Conservation (phyloP, 1,284 basidiomycete genomes). For the Puccinia sorghi region DNA sequence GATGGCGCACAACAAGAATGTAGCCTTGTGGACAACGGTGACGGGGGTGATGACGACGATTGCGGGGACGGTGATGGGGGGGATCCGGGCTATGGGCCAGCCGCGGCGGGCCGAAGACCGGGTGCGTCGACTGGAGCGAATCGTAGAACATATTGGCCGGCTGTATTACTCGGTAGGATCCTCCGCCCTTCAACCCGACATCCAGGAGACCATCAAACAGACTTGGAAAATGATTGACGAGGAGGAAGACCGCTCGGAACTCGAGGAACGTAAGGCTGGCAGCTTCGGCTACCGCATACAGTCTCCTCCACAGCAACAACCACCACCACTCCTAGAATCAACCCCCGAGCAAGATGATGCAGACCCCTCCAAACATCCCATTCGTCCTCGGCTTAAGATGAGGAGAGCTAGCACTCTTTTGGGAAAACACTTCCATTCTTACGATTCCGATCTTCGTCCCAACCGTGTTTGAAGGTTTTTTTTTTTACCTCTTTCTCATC, state of each 20-base stretch:
- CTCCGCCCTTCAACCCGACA: not conserved
- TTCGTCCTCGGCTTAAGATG: conserved; percentile 18
- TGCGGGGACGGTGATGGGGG: conserved; percentile 37
- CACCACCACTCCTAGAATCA: not conserved
- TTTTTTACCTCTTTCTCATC: too few species aligned
- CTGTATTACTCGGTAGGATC: conserved; percentile 32
- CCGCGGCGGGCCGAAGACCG: conserved; percentile 41
- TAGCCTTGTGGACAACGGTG: not conserved
- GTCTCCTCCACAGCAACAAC: not conserved
- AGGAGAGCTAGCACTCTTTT: conserved; percentile 25
- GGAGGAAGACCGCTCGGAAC: conserved; percentile 34
- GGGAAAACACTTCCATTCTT: conserved; percentile 2
- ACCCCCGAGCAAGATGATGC: not conserved
- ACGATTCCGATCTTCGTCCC: not conserved
- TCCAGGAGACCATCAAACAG: conserved; percentile 26
- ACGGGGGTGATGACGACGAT: conserved; percentile 37
- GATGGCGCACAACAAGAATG: conserved; percentile 31
- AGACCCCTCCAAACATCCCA: not conserved
- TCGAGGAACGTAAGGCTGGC: conserved; percentile 32
- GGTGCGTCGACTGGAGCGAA: conserved; percentile 24
- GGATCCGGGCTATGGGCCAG: conserved; percentile 41
- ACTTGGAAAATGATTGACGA: conserved; percentile 50
- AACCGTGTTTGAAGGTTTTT: not conserved
- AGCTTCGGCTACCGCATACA: conserved; percentile 29
- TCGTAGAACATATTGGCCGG: conserved; percentile 44